Conservation (phyloP, 108 stramenopile species). For the Craspedostauros australis region DNA sequence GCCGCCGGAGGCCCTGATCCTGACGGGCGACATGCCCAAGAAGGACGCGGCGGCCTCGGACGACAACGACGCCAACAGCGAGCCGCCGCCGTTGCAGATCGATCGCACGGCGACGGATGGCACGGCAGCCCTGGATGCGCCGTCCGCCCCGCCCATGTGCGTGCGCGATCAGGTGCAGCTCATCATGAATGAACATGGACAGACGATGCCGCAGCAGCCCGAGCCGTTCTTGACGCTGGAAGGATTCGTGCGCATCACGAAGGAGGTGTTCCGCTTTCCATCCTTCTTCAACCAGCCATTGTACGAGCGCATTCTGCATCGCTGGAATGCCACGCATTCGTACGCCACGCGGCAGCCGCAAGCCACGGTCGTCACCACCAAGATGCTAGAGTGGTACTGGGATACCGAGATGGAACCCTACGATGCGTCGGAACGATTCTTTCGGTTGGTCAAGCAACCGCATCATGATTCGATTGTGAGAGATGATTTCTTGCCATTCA, state of each 20-base stretch:
- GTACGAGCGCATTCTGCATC: constrained; percentile 66
- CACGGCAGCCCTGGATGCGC: background rate
- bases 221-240: constrained; percentile 61
- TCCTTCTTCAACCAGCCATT: constrained; percentile 90
- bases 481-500: constrained; percentile 93
- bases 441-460: constrained; percentile 84
- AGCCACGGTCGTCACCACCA: constrained; percentile 36
- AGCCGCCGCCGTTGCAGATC: too few species aligned
- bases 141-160: constrained; percentile 1
- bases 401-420: constrained; percentile 87
- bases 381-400: constrained; percentile 81
- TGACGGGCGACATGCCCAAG: background rate
- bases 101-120: background rate
- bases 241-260: constrained; percentile 85
- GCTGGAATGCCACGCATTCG: constrained; percentile 38
- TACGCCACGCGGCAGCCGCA: background rate
- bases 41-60: background rate
- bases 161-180: constrained; percentile 20
- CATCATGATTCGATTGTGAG: constrained; percentile 66
- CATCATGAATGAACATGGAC: constrained; percentile 20
- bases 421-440: constrained; percentile 87
- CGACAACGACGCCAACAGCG: background rate
- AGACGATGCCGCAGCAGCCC: too few species aligned
- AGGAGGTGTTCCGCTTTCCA: constrained; percentile 87
- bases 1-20: constrained; percentile 1